Percentiles rank a stretch among this genome's conserved stretches.
phyloP scores from a whole-genome alignment of 1,284 basidiomycete species.

The Rhodotorula sp. region DNA sequence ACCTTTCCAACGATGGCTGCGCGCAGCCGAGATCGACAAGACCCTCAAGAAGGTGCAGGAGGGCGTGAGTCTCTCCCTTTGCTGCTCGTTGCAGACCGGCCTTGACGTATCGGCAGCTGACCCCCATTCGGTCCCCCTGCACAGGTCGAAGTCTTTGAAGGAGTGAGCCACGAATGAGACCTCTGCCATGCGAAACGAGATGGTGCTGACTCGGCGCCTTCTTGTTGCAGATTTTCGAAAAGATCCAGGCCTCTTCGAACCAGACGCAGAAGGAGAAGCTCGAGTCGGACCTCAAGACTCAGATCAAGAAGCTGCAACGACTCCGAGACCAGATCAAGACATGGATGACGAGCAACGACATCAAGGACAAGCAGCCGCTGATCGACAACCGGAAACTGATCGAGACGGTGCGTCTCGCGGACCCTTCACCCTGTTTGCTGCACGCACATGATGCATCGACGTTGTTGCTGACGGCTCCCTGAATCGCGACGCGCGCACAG shows the following conservation, averaged over 20 bases:
- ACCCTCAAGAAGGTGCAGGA: conserved; percentile 91
- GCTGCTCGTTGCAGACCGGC: not conserved
- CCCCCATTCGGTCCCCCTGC: not conserved
- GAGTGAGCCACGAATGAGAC: conserved; percentile 42
- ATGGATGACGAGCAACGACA: conserved; percentile 97
- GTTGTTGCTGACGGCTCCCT: too few species aligned
- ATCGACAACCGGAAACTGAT: conserved; percentile 93
- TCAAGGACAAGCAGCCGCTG: conserved; percentile 95
- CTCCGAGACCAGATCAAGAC: conserved; percentile 99
- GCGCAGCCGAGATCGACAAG: conserved; percentile 87
- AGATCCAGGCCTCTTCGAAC: conserved; percentile 87
- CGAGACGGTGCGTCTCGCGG: conserved; percentile 75
- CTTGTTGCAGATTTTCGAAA: conserved; percentile 74
- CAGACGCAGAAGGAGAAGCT: conserved; percentile 96
- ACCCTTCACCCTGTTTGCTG: not conserved
- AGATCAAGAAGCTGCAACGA: conserved; percentile 98
- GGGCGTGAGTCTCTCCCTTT: conserved; percentile 57
- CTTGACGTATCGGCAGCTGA: not conserved
- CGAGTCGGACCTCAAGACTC: conserved; percentile 90
- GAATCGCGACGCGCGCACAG: too few species aligned
- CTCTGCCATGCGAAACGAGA: too few species aligned
- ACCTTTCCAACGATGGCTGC: not conserved
- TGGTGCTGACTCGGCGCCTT: not conserved
- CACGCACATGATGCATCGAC: too few species aligned
- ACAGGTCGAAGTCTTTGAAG: conserved; percentile 80